Conservation (phyloP, 805 yeast species). For the Saccharomycodes ludwigii region DNA sequence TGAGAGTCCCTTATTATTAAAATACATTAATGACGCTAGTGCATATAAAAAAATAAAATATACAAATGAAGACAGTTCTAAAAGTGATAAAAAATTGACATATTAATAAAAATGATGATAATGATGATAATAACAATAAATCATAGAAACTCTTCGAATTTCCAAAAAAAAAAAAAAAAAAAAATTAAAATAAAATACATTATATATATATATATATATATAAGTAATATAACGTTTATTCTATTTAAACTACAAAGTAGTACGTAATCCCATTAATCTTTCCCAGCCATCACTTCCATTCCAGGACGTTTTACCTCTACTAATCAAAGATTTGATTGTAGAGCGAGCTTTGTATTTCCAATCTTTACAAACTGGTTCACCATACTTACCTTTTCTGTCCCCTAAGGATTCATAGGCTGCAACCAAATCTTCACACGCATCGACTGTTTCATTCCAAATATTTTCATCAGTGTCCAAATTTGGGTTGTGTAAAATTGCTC, state of each 20-base stretch:
- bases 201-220: too few relatives aligned
- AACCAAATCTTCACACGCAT: constrained; percentile 61
- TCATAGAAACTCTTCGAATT: too few relatives aligned
- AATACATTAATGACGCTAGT: too few relatives aligned
- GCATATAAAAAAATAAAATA: too few relatives aligned
- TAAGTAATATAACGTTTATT: too few relatives aligned
- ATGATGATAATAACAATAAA: too few relatives aligned
- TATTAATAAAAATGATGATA: too few relatives aligned
- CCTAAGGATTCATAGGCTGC: constrained; percentile 84
- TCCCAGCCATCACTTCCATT: constrained; percentile 73
- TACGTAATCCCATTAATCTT: constrained; percentile 32
- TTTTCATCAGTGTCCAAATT: constrained; percentile 47
- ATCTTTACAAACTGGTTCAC: constrained; percentile 77
- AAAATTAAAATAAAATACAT: too few relatives aligned
- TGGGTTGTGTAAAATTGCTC: constrained; percentile 56
- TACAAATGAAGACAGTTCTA: too few relatives aligned
- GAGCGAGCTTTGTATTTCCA: constrained; percentile 81
- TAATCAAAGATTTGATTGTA: constrained; percentile 58
- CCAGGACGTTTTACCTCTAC: constrained; percentile 72
- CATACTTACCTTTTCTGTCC: constrained; percentile 66
- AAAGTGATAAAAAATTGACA: too few relatives aligned
- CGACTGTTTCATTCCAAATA: constrained; percentile 71
- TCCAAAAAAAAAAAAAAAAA: too few relatives aligned
- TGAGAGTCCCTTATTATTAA: too few relatives aligned
- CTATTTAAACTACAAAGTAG: constrained; percentile 8